Evolutionary conservation across 2,329 filamentous ascomycete genomes (phyloP), one percentile per base, ranked within the genome.

Genomic region (Chaetomiaceae sp.): DNA sequence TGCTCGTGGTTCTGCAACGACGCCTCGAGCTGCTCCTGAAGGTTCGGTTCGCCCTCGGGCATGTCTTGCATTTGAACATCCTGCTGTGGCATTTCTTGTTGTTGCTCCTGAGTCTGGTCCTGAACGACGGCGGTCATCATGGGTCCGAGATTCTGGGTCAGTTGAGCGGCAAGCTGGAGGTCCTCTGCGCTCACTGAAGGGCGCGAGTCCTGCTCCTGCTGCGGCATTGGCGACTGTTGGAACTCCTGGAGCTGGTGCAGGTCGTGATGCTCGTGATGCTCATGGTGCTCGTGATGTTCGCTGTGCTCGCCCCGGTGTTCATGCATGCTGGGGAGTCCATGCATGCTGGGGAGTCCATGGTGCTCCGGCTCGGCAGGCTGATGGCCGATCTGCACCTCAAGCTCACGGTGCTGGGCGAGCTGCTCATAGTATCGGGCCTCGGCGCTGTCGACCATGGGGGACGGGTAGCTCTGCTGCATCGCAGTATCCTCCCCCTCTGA

Each of bases 151-250:
- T 70, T 75, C 49, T 77, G 74, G 38, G 75, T 76, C 34, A 81
- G 63, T 57, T 79, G 77, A 9, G 77, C 76, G 12, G 76, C 76
- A 32, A 80, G 65, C 59, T 78, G 76, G 34, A 80, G 66, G 62
- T 80, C 76, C 54, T 78, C 75, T 5, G 71, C 67, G 47, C 72
- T 78, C 29, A 71, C 64, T 6, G 56, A 49, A 2, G 70, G 65
- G 11, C 67, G 66, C 12, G 65, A 56, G 36, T 71, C 68, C 38
- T 72, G 69, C 22, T 71, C 70, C 36, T 68, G 68, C 17, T 68
- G 68, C 17, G 68, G 61, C 14, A 66, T 59, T 12, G 66, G 60
- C 3, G 66, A 56, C 9, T 69, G 66, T 33, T 60, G 55, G 7
- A 58, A 43, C 19, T 55, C 48, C 15, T 59, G 53, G 2, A 58